A percentile compares a stretch with the other conserved stretches of the same genome.
These are phyloP conservation scores for Morella rubra DNA, from an alignment of 306 rosid genomes.

Conservation along the genomic window DNA sequence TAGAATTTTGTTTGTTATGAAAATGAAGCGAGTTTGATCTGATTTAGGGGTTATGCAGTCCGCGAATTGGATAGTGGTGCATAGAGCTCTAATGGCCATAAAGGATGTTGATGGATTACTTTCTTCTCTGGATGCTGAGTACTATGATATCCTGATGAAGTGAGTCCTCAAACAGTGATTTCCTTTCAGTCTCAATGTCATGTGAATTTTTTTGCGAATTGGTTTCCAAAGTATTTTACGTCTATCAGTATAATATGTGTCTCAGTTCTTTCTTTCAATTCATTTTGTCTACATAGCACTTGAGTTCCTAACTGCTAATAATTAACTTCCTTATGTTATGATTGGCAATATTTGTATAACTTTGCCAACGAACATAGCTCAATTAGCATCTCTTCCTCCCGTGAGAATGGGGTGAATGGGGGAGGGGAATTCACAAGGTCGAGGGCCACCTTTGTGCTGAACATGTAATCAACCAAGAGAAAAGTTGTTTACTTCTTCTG, in stretches of 20 bases:
- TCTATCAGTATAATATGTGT: too few relatives aligned
- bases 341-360: too few relatives aligned
- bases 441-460: too few relatives aligned
- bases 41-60: slow-evolving; percentile 48
- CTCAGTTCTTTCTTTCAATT: too few relatives aligned
- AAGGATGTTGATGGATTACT: slow-evolving; percentile 94
- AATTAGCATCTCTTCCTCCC: too few relatives aligned
- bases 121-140: slow-evolving; percentile 95
- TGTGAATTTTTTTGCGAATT: neutral
- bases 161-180: slow-evolving; percentile 34
- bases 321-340: too few relatives aligned
- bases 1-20: slow-evolving; percentile 4
- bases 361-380: too few relatives aligned
- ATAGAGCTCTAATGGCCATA: slow-evolving; percentile 94
- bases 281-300: neutral
- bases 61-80: slow-evolving; percentile 93
- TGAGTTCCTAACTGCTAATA: neutral
- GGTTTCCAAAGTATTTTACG: neutral
- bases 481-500: too few relatives aligned
- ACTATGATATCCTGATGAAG: slow-evolving; percentile 97
- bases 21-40: slow-evolving; percentile 14
- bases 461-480: too few relatives aligned
- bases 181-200: neutral
- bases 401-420: too few relatives aligned
- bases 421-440: too few relatives aligned